Base-by-base conservation (phyloP, 1,284 basidiomycete species). In the Ustilago loliicola region DNA sequence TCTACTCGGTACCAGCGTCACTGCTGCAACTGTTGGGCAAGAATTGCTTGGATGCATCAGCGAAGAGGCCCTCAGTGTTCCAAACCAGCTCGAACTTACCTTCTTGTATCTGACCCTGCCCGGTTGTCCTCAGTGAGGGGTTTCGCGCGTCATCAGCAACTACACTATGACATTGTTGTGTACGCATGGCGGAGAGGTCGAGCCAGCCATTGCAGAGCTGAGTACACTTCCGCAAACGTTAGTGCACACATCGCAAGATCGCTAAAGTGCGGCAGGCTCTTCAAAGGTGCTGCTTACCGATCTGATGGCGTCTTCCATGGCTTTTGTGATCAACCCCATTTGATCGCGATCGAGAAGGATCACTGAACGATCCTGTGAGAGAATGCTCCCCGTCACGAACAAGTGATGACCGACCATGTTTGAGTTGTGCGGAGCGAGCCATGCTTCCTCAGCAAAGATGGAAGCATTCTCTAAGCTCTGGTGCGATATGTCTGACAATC, bases 121-220 rank as follows among this genome's bases (percentile, higher is more conserved):
- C 21, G 21, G n/a, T 45, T 45, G 42, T 45, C n/a, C 3, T 8
- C 21, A 8, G 42, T 21, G 42, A 21, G 7, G 42, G 21, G 21
- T 38, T 15, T 3, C 13, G 36, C 9, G 36, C 9, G 3, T 38
- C 17, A 10, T 6, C 42, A 45, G 42, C n/a, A 45, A 17, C 21
- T n/a, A 21, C 2, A 21, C 8, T 7, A 9, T 4, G 11, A n/a
- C 42, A 21, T 8, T 5, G 30, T 34, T 19, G 19, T 13, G 55
- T 36, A 5, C 23, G 36, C 11, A 61, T 23, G 19, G 59, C 53
- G 3, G 67, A 60, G 19, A 65, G 34, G 23, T 48, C 34, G 42
- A 70, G 67, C 67, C 67, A 70, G 5, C 61, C 58, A 21, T 47
- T n/a, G 19, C 67, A 51, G 27, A 70, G 62, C 67, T 70, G 27